Percentiles rank a stretch among this genome's conserved stretches.
These are phyloP conservation scores for Moesziomyces antarcticus DNA, from an alignment of 1,284 basidiomycete genomes.

Conservation along the genomic window DNA sequence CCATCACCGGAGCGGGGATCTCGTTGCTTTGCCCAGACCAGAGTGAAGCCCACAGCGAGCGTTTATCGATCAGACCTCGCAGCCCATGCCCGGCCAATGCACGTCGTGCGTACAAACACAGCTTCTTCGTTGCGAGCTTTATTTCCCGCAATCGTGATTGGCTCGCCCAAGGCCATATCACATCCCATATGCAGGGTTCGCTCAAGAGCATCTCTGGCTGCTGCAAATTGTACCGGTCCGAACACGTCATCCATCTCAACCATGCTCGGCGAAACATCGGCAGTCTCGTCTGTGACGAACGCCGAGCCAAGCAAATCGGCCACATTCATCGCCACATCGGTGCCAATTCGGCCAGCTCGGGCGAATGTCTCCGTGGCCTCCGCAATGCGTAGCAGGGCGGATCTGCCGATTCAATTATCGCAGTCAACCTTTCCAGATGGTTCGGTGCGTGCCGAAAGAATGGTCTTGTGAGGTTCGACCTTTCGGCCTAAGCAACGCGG, in stretches of 20 bases:
- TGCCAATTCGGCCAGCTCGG: conserved; percentile 15
- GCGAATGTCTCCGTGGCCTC: conserved; percentile 5
- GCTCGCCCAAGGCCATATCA: conserved; percentile 17
- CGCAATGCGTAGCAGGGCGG: neutral
- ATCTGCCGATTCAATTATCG: neutral
- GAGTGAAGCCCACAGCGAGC: conserved; percentile 2
- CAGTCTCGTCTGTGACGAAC: neutral
- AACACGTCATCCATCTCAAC: neutral
- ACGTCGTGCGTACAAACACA: conserved; percentile 15
- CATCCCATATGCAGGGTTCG: conserved; percentile 4
- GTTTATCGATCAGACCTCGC: conserved; percentile 31
- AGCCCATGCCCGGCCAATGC: conserved; percentile 2
- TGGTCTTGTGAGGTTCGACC: no score
- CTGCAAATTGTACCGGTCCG: conserved; percentile 1
- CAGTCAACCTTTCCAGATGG: neutral
- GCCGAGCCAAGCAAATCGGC: neutral
- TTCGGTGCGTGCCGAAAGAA: neutral
- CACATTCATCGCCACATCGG: neutral
- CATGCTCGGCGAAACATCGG: conserved; percentile 12
- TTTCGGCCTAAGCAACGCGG: no score
- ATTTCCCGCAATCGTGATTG: conserved; percentile 22
- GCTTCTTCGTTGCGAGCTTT: conserved; percentile 10
- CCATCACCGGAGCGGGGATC: conserved; percentile 1
- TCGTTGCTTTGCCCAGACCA: conserved; percentile 1
- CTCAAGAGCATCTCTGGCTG: neutral